Conservation (phyloP, 2,329 filamentous ascomycete genomes). For the Talaromyces marneffei region DNA sequence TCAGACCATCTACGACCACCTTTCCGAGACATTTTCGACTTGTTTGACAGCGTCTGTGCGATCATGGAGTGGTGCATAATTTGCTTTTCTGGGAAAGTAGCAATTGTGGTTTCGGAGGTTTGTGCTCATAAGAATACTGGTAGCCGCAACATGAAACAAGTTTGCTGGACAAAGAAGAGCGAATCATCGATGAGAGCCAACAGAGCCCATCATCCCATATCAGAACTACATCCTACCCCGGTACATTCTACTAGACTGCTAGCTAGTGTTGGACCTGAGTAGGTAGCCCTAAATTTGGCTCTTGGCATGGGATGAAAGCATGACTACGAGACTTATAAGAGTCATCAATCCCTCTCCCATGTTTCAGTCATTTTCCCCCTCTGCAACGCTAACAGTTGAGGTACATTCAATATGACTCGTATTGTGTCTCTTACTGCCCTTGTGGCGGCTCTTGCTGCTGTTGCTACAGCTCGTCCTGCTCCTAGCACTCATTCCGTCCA, state of each 20-base stretch:
- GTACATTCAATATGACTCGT: neutral
- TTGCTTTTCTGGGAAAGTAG: neutral
- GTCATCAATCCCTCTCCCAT: neutral
- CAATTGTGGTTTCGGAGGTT: neutral
- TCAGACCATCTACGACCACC: neutral
- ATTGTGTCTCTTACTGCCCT: slow-evolving; percentile 10
- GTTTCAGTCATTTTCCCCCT: neutral
- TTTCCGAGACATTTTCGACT: neutral
- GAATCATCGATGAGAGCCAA: neutral
- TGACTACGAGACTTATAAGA: neutral
- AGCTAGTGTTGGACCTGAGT: neutral
- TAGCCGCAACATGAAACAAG: neutral
- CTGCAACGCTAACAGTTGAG: neutral
- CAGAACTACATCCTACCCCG: neutral
- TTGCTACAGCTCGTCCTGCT: slow-evolving; percentile 9
- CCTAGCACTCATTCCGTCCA: slow-evolving; percentile 9
- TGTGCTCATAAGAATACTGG: neutral
- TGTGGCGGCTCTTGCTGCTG: slow-evolving; percentile 8
- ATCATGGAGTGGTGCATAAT: neutral
- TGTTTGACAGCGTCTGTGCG: neutral
- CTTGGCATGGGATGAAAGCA: neutral
- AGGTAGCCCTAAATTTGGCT: neutral
- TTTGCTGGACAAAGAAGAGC: neutral
- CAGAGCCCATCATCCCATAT: neutral
- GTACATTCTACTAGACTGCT: neutral